Conservation (phyloP, 108 stramenopile genomes). For the Thalassiosira profunda region DNA sequence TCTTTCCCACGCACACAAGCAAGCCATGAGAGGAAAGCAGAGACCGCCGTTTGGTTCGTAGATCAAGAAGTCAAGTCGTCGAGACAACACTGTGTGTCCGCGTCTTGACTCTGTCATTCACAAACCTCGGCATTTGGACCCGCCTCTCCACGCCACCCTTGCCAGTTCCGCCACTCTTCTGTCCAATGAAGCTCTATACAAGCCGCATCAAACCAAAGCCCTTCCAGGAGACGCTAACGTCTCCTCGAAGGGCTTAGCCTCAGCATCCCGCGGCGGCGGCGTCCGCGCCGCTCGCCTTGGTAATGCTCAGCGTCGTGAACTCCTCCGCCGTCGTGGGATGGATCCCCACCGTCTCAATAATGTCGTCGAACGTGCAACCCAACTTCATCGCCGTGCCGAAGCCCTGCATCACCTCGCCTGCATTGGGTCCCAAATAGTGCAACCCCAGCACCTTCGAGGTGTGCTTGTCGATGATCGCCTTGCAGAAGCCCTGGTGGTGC, state of each 20-base stretch:
- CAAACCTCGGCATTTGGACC: neutral
- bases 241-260: conserved; percentile 96
- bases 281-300: conserved; percentile 91
- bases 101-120: conserved; percentile 27
- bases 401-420: conserved; percentile 98
- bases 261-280: conserved; percentile 97
- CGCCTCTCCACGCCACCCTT: neutral
- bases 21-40: no score
- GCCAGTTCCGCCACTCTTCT: neutral
- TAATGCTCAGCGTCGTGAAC: conserved; percentile 84
- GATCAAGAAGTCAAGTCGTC: no score
- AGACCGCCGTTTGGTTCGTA: no score
- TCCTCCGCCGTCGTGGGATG: conserved; percentile 97
- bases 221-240: conserved; percentile 20
- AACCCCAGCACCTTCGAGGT: conserved; percentile 91
- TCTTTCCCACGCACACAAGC: no score
- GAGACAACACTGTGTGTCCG: no score
- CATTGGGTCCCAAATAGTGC: conserved; percentile 97
- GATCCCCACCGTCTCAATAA: conserved; percentile 95
- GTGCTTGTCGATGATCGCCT: conserved; percentile 88
- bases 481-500: conserved; percentile 80
- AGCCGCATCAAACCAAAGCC: conserved; percentile 10
- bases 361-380: conserved; percentile 83
- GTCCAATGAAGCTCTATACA: neutral
- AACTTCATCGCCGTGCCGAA: conserved; percentile 94